Evolutionary conservation across 306 rosid genomes (phyloP).

Genomic region (Ormosia semicastrata): DNA sequence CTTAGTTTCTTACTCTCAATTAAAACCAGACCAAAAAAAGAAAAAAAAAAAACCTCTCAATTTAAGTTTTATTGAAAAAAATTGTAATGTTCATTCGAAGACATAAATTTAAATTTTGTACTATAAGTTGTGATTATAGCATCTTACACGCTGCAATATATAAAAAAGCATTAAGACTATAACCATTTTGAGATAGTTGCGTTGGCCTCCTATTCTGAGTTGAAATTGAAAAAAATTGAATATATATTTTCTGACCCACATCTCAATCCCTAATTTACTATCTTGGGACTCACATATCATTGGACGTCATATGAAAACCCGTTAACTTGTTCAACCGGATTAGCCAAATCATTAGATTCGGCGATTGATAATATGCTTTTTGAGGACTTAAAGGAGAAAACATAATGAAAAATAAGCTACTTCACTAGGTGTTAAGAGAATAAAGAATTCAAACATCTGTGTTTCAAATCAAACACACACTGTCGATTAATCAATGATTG

Average conservation of each 20-base stretch:
- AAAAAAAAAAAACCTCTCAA: background rate
- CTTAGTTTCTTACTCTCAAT: background rate
- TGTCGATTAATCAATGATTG: conserved; percentile 64
- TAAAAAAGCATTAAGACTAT: background rate
- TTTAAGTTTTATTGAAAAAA: background rate
- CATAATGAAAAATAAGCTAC: background rate
- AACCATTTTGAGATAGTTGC: background rate
- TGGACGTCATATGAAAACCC: background rate
- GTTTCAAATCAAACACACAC: conserved; percentile 65
- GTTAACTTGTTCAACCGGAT: background rate
- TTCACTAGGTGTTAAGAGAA: background rate
- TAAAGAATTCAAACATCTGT: conserved; percentile 20
- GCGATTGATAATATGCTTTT: background rate
- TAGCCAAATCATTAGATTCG: no score
- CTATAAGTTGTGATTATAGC: no score
- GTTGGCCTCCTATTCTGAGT: background rate
- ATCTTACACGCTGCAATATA: no score
- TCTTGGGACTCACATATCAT: background rate
- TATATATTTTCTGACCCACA: background rate
- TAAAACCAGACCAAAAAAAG: no score
- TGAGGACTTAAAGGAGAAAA: background rate
- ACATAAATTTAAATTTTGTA: background rate
- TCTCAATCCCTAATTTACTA: no score
- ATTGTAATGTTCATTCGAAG: background rate
- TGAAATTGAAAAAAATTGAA: background rate